Conservation (phyloP, 139 green algal species). For the Raphidocelis subcapitata region DNA sequence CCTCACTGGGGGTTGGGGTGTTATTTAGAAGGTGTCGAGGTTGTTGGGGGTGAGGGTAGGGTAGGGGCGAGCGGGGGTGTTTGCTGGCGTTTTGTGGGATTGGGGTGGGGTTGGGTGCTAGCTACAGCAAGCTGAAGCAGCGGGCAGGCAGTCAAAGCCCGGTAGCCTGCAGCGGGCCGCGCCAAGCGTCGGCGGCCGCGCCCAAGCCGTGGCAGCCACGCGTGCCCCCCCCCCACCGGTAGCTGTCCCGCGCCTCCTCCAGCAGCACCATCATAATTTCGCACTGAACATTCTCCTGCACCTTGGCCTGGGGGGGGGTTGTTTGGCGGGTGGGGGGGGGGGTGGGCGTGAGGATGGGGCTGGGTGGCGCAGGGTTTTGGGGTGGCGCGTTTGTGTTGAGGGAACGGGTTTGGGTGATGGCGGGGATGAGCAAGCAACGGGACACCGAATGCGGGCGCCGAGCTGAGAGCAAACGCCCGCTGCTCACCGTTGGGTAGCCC, state of each 20-base stretch:
- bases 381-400: not conserved
- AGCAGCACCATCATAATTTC: constrained; percentile 97
- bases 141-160: too few relatives aligned
- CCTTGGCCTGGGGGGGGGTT: constrained; percentile 84
- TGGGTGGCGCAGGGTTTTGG: not conserved
- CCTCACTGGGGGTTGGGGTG: constrained; percentile 40
- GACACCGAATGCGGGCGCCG: not conserved
- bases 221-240: constrained; percentile 58
- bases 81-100: too few relatives aligned
- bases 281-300: constrained; percentile 96
- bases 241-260: constrained; percentile 95
- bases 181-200: too few relatives aligned
- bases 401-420: not conserved
- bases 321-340: not conserved
- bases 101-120: too few relatives aligned
- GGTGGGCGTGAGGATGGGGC: not conserved
- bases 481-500: not conserved
- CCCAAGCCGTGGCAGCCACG: too few relatives aligned
- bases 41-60: too few relatives aligned
- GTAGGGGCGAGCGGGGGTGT: too few relatives aligned
- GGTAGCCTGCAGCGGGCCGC: too few relatives aligned
- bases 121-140: too few relatives aligned
- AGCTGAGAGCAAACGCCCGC: not conserved
- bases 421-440: not conserved
- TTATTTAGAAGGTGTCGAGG: too few relatives aligned